Base-by-base conservation (phyloP, 129 eudicot genomes). In the Logfia minima region DNA sequence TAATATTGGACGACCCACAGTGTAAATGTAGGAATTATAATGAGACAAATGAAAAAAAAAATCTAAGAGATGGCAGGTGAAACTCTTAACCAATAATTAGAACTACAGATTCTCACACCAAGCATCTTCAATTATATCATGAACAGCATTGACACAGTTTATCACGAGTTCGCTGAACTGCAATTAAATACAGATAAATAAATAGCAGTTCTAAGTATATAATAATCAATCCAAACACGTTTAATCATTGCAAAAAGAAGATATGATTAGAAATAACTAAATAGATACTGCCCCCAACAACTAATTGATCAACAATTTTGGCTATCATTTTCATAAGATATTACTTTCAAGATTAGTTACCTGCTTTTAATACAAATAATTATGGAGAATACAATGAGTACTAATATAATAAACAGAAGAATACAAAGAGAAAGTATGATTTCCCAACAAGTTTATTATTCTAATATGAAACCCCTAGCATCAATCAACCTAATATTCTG, bases 51-150 rank as follows among this genome's bases (percentile, higher is more conserved):
- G 23, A 55, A 58, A 19, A 8, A 16, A 1, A 17, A 64, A 65
- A 31, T 29, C 10, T 28, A 81, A 80, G 66, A 68, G 59, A n/a
- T 24, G 79, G 84, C 85, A 70, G 85, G 89, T 80, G 76, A 81
- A 84, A 71, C 61, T 63, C 53, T 81, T 56, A 81, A 72, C 87
- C 85, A 77, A 72, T n/a, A 21, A 51, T 23, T 73, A 67, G 66
- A 56, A 86, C 80, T 52, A 66, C 35, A 90, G 87, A 90, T 88
- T 81, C 89, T 71, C 71, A 65, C 76, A 88, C 77, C 93, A 81
- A 83, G 82, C 88, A 77, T 84, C 70, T 75, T 74, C 79, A 53
- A 67, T 75, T 64, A 74, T 45, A 84, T 45, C 41, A 80, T 28
- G 84, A 62, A 74, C 51, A 80, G 68, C 32, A 34, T 72, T 56